These are phyloP conservation scores for Chlamydomonas reinhardtii DNA, from an alignment of 163 green algal species.

Conservation along the genomic window DNA sequence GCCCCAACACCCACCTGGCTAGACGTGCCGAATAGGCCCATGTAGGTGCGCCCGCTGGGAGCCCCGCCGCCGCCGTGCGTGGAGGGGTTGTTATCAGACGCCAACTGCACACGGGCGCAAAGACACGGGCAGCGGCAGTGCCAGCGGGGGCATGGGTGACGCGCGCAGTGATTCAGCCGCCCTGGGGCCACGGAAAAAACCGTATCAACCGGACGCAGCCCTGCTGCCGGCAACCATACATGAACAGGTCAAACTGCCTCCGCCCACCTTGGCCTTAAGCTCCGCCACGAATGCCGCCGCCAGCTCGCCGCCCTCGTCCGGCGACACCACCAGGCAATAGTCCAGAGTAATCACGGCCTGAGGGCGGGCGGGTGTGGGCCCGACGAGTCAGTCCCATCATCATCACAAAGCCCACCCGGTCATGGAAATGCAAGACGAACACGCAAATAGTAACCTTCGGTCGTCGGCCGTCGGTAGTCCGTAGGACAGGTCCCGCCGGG, in stretches of 20 bases:
- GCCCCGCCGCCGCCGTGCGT: not conserved
- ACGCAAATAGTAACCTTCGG: too few relatives aligned
- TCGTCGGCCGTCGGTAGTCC: too few relatives aligned
- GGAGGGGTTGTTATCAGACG: not conserved
- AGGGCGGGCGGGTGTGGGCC: not conserved
- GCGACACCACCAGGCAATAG: slow-evolving; percentile 85
- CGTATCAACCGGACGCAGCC: too few relatives aligned
- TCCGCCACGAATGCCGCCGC: slow-evolving; percentile 37
- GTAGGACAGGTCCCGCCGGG: too few relatives aligned
- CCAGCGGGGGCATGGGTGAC: not conserved
- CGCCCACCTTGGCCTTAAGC: slow-evolving; percentile 56
- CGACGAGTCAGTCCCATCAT: too few relatives aligned
- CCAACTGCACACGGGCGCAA: not conserved
- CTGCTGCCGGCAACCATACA: not conserved
- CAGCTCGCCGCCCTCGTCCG: slow-evolving; percentile 58
- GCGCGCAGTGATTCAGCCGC: too few relatives aligned
- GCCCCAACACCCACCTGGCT: not conserved
- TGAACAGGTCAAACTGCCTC: not conserved
- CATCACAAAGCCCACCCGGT: too few relatives aligned
- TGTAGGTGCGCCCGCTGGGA: not conserved
- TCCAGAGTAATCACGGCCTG: slow-evolving; percentile 79
- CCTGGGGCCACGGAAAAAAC: too few relatives aligned
- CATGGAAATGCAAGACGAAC: too few relatives aligned
- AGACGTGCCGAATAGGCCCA: not conserved
- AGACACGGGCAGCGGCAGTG: not conserved